Evolutionary conservation across 331 rosid genomes (phyloP), one percentile per base, ranked within the genome.

Genomic region (Spiraea crenata): DNA sequence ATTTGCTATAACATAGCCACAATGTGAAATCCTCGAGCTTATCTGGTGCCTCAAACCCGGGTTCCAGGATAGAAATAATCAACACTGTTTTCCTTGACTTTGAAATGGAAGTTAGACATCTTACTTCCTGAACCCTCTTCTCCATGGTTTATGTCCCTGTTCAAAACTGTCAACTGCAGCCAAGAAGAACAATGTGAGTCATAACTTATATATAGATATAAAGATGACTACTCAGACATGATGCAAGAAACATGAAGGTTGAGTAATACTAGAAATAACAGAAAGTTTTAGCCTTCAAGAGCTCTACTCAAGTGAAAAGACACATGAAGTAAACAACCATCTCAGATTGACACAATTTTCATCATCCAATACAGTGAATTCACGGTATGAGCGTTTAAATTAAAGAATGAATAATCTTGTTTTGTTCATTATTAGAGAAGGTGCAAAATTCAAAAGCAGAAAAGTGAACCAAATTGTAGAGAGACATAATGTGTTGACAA

Each of bases 31-130:
- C 25, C 51, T 54, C 39, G 0, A 8, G 38, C 14, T 3, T 67
- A 11, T 7, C 17, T 4, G 62, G 17, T 60, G 31, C 80, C 51
- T 75, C 76, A 80, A 76, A 82, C 50, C 74, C 75, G 84, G 82
- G 92, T 87, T 64, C 99, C 99, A 11, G 99, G 90, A 79, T 77
- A 89, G 74, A 93, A 93, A 71, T 79, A 93, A 41, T 87, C 97
- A 2, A 85, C 64, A 74, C 84, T 51, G 42, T 82, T 93, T 81
- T 93, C 97, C 83, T 84, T 93, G 70, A 89, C 73, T 79, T 75
- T 84, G 89, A 84, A 93, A 54, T 93, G 99, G 67, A 93, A 89
- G 61, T 82, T 91, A 38, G 40, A 69, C 45, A 76, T 47, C 78
- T 66, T 86, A 74, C 80, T 55, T 45, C 85, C 79, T 5, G 81